Evolutionary conservation across 352 stramenopile species (phyloP), one percentile per base, ranked within the genome.

Genomic region (Phytophthora vignae): DNA sequence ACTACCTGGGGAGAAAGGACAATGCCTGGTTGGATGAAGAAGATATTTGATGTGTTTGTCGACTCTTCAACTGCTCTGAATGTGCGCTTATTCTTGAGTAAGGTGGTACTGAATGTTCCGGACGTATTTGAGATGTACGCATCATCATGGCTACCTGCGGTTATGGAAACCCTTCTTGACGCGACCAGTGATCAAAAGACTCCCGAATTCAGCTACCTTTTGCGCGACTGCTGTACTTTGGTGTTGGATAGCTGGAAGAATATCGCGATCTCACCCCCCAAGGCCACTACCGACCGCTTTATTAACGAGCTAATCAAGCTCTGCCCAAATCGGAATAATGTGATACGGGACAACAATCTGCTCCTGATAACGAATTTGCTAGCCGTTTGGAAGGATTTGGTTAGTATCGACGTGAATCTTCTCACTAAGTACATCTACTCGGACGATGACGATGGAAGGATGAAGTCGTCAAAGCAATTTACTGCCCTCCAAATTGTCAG

Each of bases 11-110:
- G 67, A 3, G 46, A 60, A 14, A 75, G 64, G 3, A n/a, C 40
- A 2, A 93, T 94, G 87, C 90, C 87, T 21, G 75, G 71, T 11
- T 96, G 90, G 90, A 96, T 96, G 87, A 82, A 87, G 17, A 93
- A 89, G 60, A 69, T 96, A 5, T 90, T 79, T 52, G 69, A 82
- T 27, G 77, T 92, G 11, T 71, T 90, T 1, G 36, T 73, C 4
- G 72, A 88, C 33, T 46, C 69, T 6, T 80, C 74, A 12, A 76
- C 75, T 1, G 69, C 76, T 31, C 62, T 93, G n/a, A 83, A 88
- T 60, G 75, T 94, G 50, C 83, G 86, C 5, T 68, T 94, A 3
- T 93, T 95, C 65, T 62, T 96, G 8, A 74, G 84, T 4, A 93
- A 91, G 44, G 50, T 94, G 50, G 83, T 96, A 40, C 71, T 96